Percentiles rank a stretch among this genome's conserved stretches.
These are phyloP conservation scores for Macroventuria anomochaeta DNA, from an alignment of 2,329 filamentous ascomycete species.

Conservation along the genomic window DNA sequence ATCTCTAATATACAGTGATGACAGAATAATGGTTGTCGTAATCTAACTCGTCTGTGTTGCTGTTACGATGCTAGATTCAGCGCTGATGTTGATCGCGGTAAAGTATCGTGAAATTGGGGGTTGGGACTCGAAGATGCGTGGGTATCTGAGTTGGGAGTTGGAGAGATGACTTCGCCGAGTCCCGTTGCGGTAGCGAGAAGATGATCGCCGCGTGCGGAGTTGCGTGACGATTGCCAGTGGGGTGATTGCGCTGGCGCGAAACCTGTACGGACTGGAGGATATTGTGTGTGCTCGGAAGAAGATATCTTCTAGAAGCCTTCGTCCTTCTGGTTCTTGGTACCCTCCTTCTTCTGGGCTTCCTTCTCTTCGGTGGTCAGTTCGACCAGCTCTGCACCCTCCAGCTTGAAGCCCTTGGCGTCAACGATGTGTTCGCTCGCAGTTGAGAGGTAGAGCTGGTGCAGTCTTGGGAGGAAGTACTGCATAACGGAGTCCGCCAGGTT, in stretches of 20 bases:
- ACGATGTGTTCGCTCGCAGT: constrained; percentile 39
- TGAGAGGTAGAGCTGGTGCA: constrained; percentile 44
- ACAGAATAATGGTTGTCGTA: not conserved
- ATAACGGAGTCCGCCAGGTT: constrained; percentile 45
- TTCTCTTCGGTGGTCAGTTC: constrained; percentile 43
- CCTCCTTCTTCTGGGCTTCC: constrained; percentile 26
- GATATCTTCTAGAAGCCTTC: constrained; percentile 37
- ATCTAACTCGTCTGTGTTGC: not conserved
- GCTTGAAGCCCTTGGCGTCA: constrained; percentile 44
- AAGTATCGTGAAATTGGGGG: not conserved
- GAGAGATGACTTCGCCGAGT: not conserved
- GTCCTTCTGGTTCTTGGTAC: constrained; percentile 44
- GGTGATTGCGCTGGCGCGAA: not conserved
- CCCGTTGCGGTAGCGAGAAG: not conserved
- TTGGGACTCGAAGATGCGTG: not conserved
- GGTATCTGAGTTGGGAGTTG: not conserved
- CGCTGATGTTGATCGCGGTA: not conserved
- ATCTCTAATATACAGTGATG: constrained; percentile 1
- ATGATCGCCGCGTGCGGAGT: not conserved
- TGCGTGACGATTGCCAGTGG: not conserved
- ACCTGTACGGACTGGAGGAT: not conserved
- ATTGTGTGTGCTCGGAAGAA: not conserved
- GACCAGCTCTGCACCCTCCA: constrained; percentile 43
- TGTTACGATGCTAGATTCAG: not conserved
- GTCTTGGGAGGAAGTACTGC: constrained; percentile 46